Percentiles rank a stretch among this genome's conserved stretches.
phyloP scores from a whole-genome alignment of 2,329 filamentous ascomycete genomes.

The Colletotrichum orbiculare region DNA sequence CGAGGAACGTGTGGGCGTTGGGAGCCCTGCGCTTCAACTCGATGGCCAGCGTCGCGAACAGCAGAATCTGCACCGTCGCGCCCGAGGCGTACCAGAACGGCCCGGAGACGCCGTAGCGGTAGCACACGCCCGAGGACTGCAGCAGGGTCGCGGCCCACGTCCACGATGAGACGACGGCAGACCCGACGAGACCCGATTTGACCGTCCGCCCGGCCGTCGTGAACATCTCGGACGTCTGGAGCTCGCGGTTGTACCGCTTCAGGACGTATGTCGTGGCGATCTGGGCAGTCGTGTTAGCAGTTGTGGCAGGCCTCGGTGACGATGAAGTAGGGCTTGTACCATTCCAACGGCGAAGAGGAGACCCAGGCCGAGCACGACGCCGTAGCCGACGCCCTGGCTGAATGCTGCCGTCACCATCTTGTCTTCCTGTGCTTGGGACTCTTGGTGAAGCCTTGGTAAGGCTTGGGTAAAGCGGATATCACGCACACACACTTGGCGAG shows the following conservation, averaged over 20 bases:
- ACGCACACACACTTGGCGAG: too few species aligned
- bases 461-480: neutral
- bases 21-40: conserved; percentile 83
- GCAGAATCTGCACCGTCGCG: conserved; percentile 81
- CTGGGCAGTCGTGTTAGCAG: conserved; percentile 28
- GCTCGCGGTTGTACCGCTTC: conserved; percentile 70
- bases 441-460: neutral
- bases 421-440: neutral
- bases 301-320: neutral
- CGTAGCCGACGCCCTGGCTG: conserved; percentile 77
- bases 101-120: conserved; percentile 72
- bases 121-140: conserved; percentile 79
- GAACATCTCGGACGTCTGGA: conserved; percentile 90
- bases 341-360: conserved; percentile 80
- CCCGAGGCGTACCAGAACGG: conserved; percentile 64
- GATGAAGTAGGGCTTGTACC: conserved; percentile 45
- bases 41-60: conserved; percentile 87
- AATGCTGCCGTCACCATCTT: conserved; percentile 49
- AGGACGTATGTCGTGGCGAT: conserved; percentile 78
- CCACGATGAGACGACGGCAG: conserved; percentile 86
- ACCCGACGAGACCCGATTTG: conserved; percentile 84
- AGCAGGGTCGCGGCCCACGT: conserved; percentile 83
- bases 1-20: conserved; percentile 81
- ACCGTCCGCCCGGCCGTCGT: conserved; percentile 83
- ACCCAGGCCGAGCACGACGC: conserved; percentile 79